These are phyloP conservation scores for Apiospora arundinis DNA, from an alignment of 2,329 filamentous ascomycete genomes.

Conservation along the genomic window DNA sequence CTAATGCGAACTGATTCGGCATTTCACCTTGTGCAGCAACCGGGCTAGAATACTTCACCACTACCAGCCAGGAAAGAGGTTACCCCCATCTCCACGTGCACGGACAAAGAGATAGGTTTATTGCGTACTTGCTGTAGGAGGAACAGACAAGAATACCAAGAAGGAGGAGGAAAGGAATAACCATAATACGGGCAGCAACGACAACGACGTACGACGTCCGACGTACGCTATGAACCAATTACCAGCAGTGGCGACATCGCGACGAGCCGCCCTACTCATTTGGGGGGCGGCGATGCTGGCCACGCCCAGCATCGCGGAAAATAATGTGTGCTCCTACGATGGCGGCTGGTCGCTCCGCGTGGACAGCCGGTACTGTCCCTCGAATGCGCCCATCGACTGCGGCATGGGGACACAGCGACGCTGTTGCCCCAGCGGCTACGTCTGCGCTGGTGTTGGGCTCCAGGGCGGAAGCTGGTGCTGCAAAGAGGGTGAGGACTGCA, in stretches of 20 bases:
- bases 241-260: background rate
- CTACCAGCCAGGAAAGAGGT: too few relatives aligned
- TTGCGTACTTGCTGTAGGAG: background rate
- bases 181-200: background rate
- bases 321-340: background rate
- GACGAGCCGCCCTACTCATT: background rate
- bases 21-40: background rate
- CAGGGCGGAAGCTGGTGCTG: slow-evolving; percentile 15
- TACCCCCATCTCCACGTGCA: background rate
- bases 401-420: background rate
- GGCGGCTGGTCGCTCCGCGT: slow-evolving; percentile 14
- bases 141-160: background rate
- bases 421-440: slow-evolving; percentile 4
- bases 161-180: background rate
- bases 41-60: background rate
- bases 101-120: background rate
- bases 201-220: background rate
- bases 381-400: slow-evolving; percentile 7
- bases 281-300: background rate
- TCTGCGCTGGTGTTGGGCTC: background rate
- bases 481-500: slow-evolving; percentile 11
- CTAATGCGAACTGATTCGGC: background rate
- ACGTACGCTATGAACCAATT: background rate
- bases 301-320: background rate
- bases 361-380: background rate